Evolutionary conservation across 169 alveolate genomes (phyloP).

Genomic region (Babesia ovis): DNA sequence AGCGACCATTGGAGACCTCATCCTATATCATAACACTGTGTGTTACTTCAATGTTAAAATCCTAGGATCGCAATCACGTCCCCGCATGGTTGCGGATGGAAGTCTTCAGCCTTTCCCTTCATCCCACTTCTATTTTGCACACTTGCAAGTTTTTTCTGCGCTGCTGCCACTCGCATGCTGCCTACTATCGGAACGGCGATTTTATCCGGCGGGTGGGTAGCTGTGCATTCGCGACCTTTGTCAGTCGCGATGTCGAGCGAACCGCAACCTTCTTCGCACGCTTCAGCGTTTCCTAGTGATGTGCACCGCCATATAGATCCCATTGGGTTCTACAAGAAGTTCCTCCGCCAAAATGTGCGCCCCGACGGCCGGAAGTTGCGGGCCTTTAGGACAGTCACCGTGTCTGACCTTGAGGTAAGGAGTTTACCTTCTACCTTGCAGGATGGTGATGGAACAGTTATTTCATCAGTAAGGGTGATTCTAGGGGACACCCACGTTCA

Average conservation of each 20-base stretch:
- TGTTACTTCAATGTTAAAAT: too few relatives aligned
- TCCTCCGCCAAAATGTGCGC: constrained; percentile 37
- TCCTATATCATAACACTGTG: too few relatives aligned
- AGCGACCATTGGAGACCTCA: too few relatives aligned
- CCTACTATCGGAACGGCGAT: background rate
- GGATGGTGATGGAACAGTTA: constrained; percentile 13
- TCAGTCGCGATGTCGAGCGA: background rate
- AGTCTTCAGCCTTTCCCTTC: background rate
- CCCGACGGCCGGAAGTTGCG: constrained; percentile 63
- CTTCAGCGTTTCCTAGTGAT: constrained; percentile 31
- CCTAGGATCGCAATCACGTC: too few relatives aligned
- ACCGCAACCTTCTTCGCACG: constrained; percentile 23
- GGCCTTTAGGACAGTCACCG: constrained; percentile 50
- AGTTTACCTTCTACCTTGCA: background rate
- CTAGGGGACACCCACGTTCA: constrained; percentile 53
- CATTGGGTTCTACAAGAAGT: constrained; percentile 26
- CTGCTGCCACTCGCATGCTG: background rate
- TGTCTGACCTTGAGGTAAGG: constrained; percentile 27
- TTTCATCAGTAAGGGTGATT: constrained; percentile 32
- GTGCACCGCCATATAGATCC: constrained; percentile 64
- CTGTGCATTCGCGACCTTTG: background rate
- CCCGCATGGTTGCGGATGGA: background rate
- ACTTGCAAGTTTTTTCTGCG: background rate
- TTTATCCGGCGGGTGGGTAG: background rate
- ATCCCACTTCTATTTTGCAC: background rate